Evolutionary conservation across 192 early-diverging fungal genomes (phyloP).

Genomic region (Podila verticillata): DNA sequence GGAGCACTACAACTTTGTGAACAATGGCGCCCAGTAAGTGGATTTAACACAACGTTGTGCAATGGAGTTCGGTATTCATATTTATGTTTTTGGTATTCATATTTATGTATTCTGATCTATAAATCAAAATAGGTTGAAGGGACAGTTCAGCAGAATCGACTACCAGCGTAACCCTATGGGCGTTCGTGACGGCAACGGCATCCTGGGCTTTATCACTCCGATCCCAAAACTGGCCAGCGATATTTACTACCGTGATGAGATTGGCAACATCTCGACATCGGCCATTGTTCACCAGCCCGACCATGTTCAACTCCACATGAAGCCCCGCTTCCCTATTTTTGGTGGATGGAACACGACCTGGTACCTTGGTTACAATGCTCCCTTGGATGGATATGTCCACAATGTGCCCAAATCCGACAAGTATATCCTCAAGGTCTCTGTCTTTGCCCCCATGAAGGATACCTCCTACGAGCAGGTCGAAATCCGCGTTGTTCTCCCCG

Average conservation of each 20-base stretch:
- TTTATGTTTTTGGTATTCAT: neutral
- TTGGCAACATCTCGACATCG: constrained; percentile 98
- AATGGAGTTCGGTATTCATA: constrained; percentile 1
- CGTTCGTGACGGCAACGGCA: constrained; percentile 55
- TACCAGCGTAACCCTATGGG: constrained; percentile 64
- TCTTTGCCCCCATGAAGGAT: constrained; percentile 71
- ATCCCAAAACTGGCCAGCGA: constrained; percentile 78
- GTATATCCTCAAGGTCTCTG: constrained; percentile 75
- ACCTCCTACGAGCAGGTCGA: constrained; percentile 71
- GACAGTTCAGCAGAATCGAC: constrained; percentile 80
- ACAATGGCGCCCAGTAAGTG: constrained; percentile 84
- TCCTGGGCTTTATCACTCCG: constrained; percentile 17
- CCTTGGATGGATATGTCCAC: constrained; percentile 72
- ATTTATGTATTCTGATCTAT: neutral
- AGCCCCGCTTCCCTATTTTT: constrained; percentile 92
- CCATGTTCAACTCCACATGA: constrained; percentile 74
- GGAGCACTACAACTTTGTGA: constrained; percentile 82
- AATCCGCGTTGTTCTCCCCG: constrained; percentile 87
- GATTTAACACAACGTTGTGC: too few species aligned
- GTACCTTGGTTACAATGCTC: constrained; percentile 91
- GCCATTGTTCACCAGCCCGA: constrained; percentile 57
- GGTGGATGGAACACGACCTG: constrained; percentile 99
- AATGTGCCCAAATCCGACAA: constrained; percentile 49
- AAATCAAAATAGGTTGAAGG: constrained; percentile 53
- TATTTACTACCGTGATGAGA: constrained; percentile 88